Conservation (phyloP, 2,329 filamentous ascomycete species). For the Hymenotorrendiella dingleyae region DNA sequence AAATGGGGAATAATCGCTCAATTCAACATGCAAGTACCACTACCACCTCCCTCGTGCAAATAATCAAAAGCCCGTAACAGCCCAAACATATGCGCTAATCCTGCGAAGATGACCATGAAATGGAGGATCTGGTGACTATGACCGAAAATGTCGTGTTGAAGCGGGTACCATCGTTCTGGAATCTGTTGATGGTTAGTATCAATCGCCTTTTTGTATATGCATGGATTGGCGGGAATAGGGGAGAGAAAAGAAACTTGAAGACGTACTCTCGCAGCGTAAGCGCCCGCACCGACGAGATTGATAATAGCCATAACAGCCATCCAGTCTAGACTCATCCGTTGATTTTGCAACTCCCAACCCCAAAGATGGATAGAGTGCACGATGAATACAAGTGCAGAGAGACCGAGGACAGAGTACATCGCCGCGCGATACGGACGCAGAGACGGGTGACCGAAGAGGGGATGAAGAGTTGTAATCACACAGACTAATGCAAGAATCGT, state of each 20-base stretch:
- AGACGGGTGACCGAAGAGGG: conserved; percentile 13
- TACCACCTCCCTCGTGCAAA: too few species aligned
- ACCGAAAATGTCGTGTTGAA: conserved; percentile 23
- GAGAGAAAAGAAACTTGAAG: neutral
- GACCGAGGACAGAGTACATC: conserved; percentile 21
- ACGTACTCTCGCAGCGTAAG: conserved; percentile 12
- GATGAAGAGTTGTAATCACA: conserved; percentile 27
- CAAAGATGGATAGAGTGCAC: conserved; percentile 20
- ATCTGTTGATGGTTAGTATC: conserved; percentile 5
- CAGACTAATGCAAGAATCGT: conserved; percentile 32
- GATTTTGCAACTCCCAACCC: conserved; percentile 15
- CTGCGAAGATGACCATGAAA: conserved; percentile 27
- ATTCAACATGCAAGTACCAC: too few species aligned
- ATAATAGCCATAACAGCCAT: conserved; percentile 10
- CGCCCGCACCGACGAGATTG: conserved; percentile 14
- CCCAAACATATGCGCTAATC: conserved; percentile 20
- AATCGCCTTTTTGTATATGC: neutral
- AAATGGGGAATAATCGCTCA: too few species aligned
- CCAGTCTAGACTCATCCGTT: conserved; percentile 15
- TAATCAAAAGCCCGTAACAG: conserved; percentile 18
- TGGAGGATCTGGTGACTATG: conserved; percentile 30
- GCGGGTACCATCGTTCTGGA: conserved; percentile 25
- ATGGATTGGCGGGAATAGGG: too few species aligned
- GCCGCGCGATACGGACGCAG: conserved; percentile 19
- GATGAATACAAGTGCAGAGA: conserved; percentile 26